phyloP scores from a whole-genome alignment of 352 stramenopile genomes.

The Globisporangium carolinianum region DNA sequence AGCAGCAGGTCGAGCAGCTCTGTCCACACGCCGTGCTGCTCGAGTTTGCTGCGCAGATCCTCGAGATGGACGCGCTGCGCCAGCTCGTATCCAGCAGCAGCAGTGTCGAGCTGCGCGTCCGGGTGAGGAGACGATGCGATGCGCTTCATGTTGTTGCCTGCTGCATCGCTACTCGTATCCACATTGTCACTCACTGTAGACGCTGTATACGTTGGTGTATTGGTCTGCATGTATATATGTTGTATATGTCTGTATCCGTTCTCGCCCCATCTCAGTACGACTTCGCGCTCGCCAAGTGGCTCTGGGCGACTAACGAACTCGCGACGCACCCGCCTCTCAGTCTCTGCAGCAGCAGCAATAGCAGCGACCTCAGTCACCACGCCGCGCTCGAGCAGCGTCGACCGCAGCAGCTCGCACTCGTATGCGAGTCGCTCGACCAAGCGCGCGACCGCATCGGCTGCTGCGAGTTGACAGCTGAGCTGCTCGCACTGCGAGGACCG shows the following conservation, averaged over 20 bases:
- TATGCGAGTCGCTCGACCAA: slow-evolving; percentile 21
- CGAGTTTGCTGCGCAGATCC: slow-evolving; percentile 36
- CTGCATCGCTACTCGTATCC: too few relatives aligned
- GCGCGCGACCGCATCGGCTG: slow-evolving; percentile 42
- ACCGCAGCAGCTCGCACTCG: slow-evolving; percentile 26
- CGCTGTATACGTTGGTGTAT: too few relatives aligned
- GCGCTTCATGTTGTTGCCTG: too few relatives aligned
- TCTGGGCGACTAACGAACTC: slow-evolving; percentile 59
- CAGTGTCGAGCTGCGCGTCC: slow-evolving; percentile 44
- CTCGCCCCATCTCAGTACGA: slow-evolving; percentile 38
- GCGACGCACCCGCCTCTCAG: background rate
- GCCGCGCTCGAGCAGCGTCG: slow-evolving; percentile 37
- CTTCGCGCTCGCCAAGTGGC: slow-evolving; percentile 59
- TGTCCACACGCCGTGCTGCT: slow-evolving; percentile 43
- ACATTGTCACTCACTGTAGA: too few relatives aligned
- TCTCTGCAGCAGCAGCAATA: background rate
- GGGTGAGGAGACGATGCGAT: slow-evolving; percentile 22
- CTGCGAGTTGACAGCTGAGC: slow-evolving; percentile 49
- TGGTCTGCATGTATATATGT: too few relatives aligned
- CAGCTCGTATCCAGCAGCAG: slow-evolving; percentile 36
- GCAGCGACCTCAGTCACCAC: slow-evolving; percentile 16
- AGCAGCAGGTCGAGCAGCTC: slow-evolving; percentile 28
- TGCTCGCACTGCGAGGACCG: slow-evolving; percentile 64
- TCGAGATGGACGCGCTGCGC: slow-evolving; percentile 36
- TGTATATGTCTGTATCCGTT: background rate